phyloP scores from a whole-genome alignment of 108 stramenopile species.

The Stephanodiscus minutulus region DNA sequence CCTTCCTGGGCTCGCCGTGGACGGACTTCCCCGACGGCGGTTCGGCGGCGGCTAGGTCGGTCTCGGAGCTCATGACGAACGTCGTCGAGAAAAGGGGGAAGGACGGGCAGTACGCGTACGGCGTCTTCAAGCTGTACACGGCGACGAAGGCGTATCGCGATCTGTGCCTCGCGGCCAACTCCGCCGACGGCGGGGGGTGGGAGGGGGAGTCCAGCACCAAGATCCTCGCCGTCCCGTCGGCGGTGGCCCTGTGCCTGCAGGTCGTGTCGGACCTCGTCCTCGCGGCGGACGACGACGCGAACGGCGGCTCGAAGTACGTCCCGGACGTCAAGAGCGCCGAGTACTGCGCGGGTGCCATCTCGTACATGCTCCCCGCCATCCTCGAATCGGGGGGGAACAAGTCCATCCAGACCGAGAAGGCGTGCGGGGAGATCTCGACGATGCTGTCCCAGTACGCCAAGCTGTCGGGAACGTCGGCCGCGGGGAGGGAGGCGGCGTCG shows the following conservation, averaged over 20 bases:
- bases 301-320: conserved; percentile 91
- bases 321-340: conserved; percentile 89
- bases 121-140: conserved; percentile 93
- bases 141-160: conserved; percentile 90
- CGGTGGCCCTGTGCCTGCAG: conserved; percentile 84
- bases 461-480: conserved; percentile 76
- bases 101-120: conserved; percentile 91
- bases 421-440: conserved; percentile 74
- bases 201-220: conserved; percentile 65
- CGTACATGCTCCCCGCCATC: conserved; percentile 85
- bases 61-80: conserved; percentile 90
- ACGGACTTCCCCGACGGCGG: conserved; percentile 84
- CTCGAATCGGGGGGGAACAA: conserved; percentile 84
- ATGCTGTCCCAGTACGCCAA: conserved; percentile 85
- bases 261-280: conserved; percentile 90
- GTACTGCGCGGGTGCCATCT: conserved; percentile 77
- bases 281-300: conserved; percentile 86
- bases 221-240: conserved; percentile 83
- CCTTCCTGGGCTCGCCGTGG: conserved; percentile 84
- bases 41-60: conserved; percentile 81
- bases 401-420: conserved; percentile 86
- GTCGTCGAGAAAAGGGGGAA: conserved; percentile 91
- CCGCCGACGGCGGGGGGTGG: conserved; percentile 58
- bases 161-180: conserved; percentile 67
- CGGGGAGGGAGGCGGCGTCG: conserved; percentile 71